Evolutionary conservation across 176 grass and related monocot species (phyloP).

Genomic region (Tuctoria greenei): DNA sequence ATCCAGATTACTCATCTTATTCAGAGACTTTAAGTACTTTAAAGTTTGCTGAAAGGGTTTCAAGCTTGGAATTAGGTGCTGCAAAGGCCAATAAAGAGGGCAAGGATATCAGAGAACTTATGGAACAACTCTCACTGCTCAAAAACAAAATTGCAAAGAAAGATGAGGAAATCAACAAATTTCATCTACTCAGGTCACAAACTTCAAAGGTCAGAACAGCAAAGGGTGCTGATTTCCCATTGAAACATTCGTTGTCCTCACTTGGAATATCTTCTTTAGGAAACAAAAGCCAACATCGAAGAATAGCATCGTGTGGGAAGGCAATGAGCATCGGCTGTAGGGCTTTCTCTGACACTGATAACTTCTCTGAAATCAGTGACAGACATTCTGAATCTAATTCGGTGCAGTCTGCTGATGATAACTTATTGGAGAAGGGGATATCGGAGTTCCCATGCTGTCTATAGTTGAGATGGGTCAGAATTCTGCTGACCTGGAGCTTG

Average conservation of each 20-base stretch:
- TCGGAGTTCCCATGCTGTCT: constrained; percentile 36
- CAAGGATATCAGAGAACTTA: constrained; percentile 63
- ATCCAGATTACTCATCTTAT: constrained; percentile 58
- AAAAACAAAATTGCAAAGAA: constrained; percentile 75
- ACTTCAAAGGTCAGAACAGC: constrained; percentile 40
- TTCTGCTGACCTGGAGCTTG: constrained; percentile 51
- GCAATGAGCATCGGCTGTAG: constrained; percentile 35
- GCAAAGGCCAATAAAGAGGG: constrained; percentile 74
- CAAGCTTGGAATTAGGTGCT: constrained; percentile 68
- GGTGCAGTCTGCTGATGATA: constrained; percentile 53
- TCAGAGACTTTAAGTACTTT: constrained; percentile 76
- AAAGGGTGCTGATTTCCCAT: constrained; percentile 38
- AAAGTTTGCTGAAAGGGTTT: constrained; percentile 86
- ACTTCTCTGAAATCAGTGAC: constrained; percentile 67
- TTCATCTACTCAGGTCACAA: constrained; percentile 48
- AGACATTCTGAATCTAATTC: constrained; percentile 75
- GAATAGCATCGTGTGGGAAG: constrained; percentile 43
- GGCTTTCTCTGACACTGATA: constrained; percentile 45
- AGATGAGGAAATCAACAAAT: constrained; percentile 62
- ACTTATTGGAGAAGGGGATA: constrained; percentile 36
- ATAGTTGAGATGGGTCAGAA: constrained; percentile 12
- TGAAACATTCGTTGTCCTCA: constrained; percentile 80
- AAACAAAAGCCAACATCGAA: constrained; percentile 39
- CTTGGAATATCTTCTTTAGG: constrained; percentile 60
- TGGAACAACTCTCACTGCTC: constrained; percentile 65